Evolutionary conservation across 2,329 filamentous ascomycete genomes (phyloP), one percentile per base, ranked within the genome.

Genomic region (Didymella keratinophila): DNA sequence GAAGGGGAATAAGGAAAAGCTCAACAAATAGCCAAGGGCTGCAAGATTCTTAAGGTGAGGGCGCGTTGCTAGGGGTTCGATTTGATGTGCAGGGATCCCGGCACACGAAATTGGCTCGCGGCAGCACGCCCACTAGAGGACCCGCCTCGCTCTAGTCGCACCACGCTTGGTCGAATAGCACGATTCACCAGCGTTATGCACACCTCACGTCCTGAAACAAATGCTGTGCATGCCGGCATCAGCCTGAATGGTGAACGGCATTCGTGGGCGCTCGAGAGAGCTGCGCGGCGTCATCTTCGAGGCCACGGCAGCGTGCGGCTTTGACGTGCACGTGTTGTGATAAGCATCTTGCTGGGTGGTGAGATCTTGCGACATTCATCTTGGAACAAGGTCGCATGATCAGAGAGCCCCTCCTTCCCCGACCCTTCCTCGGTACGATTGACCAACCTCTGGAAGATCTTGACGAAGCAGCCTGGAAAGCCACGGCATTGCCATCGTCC

Each of bases 41-140:
- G 67, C 53, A 61, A 68, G 63, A 69, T 68, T 69, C 74, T 76
- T 75, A 72, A 72, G 66, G 67, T 74, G 67, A 66, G 68, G 65
- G 67, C 65, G 66, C 66, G 73, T 74, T 75, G 73, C 71, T 74
- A 70, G 72, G 73, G 67, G 65, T 63, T 68, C 53, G 63, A 57
- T 64, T 68, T 63, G 63, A 58, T 67, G 68, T 64, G 69, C 71
- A 72, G 66, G 70, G 71, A 67, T 67, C 58, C 55, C 43, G 52
- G 60, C 63, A 68, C 55, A 56, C 68, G 72, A 74, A 72, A 76
- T 76, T 74, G 66, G 67, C 56, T 63, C 53, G 65, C 66, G 69
- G 72, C 66, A 67, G 68, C 50, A 69, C 64, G 67, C 63, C 66
- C 71, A 67, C 64, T 69, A 64, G 55, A 65, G 69, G 70, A 65